A percentile compares a stretch with the other conserved stretches of the same genome.
Evolutionary conservation across 2,329 filamentous ascomycete species (phyloP).

Genomic region (Colletotrichum salicis): DNA sequence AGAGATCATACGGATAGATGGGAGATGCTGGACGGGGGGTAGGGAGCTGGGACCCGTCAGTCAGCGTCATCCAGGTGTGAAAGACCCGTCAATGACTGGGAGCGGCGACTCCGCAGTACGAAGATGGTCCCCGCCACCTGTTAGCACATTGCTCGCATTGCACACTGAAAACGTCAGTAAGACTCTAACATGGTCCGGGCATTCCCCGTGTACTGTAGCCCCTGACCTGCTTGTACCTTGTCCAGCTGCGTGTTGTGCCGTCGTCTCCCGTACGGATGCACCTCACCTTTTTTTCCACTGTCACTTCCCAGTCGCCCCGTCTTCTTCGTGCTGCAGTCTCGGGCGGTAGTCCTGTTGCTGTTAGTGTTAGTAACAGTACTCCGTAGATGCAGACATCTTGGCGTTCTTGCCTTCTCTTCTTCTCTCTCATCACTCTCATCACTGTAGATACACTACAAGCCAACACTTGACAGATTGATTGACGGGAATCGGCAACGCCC

Average conservation of each 20-base stretch:
- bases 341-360: not conserved
- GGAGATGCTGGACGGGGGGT: not conserved
- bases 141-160: not conserved
- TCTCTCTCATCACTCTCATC: not conserved
- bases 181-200: not conserved
- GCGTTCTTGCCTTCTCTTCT: not conserved
- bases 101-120: constrained; percentile 32
- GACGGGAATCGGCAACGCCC: not conserved
- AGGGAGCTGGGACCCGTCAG: constrained; percentile 25
- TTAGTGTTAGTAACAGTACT: no score
- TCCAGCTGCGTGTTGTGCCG: constrained; percentile 4
- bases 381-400: not conserved
- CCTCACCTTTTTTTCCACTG: not conserved
- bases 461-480: not conserved
- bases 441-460: not conserved
- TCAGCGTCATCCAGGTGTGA: constrained; percentile 25
- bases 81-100: not conserved
- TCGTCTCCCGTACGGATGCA: not conserved
- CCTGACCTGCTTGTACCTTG: constrained; percentile 1
- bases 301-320: not conserved
- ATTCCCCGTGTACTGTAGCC: not conserved
- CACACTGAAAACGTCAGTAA: not conserved
- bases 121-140: constrained; percentile 19
- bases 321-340: not conserved
- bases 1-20: not conserved